These are phyloP conservation scores for Agaricus subrufescens DNA, from an alignment of 768 basidiomycete genomes.

Conservation along the genomic window DNA sequence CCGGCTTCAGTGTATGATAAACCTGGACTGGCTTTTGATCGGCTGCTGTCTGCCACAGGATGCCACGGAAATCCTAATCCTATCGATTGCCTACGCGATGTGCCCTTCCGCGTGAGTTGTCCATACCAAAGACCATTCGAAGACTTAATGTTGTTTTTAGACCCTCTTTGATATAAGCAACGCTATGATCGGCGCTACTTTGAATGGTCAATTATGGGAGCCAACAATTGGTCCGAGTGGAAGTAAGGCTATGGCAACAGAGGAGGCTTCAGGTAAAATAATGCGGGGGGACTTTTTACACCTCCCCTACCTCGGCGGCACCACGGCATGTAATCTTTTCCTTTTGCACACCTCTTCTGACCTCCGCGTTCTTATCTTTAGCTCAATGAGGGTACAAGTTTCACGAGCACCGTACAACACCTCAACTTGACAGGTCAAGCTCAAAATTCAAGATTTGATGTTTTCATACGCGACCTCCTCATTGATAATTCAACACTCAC, in stretches of 20 bases:
- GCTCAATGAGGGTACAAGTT: constrained; percentile 51
- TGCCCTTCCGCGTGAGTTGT: constrained; percentile 36
- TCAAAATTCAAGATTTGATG: constrained; percentile 39
- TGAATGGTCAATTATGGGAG: constrained; percentile 56
- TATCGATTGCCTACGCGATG: constrained; percentile 38
- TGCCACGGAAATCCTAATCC: constrained; percentile 36
- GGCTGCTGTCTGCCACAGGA: constrained; percentile 39
- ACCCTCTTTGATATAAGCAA: constrained; percentile 46
- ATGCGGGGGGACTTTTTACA: constrained; percentile 45
- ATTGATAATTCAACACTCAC: constrained; percentile 50
- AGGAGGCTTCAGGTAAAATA: constrained; percentile 41
- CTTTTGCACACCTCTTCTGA: too few species aligned
- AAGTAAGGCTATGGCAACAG: constrained; percentile 35
- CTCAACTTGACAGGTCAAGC: constrained; percentile 32
- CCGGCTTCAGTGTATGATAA: constrained; percentile 42
- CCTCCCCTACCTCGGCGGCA: constrained; percentile 52
- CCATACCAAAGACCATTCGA: neutral
- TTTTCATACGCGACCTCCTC: constrained; percentile 42
- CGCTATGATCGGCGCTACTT: constrained; percentile 34
- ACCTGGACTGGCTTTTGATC: constrained; percentile 45
- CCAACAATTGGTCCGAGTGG: constrained; percentile 48
- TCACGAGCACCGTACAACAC: constrained; percentile 34
- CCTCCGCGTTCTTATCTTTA: constrained; percentile 13
- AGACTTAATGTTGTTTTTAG: constrained; percentile 20
- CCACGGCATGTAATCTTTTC: constrained; percentile 34